Conservation (phyloP, 2,329 filamentous ascomycete species). For the Zasmidium citrigriseum region DNA sequence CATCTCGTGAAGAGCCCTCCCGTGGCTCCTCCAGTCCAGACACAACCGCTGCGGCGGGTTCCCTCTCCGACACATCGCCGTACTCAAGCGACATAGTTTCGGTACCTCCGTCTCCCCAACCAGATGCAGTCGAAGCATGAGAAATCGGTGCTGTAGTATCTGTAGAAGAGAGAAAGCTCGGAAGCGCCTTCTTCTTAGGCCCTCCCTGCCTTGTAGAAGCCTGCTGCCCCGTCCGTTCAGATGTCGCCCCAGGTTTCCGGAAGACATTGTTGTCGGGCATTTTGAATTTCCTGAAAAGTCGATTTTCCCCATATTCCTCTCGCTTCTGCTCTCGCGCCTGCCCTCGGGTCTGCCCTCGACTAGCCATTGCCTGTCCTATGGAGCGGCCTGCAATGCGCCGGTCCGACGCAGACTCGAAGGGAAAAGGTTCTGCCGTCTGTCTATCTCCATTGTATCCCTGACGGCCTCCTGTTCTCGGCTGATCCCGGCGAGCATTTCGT, state of each 20-base stretch:
- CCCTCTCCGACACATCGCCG: background rate
- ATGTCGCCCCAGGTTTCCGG: no score
- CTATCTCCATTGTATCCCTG: background rate
- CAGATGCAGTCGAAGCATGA: background rate
- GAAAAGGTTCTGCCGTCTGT: background rate
- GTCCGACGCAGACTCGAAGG: background rate
- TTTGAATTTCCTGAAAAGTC: no score
- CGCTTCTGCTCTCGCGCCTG: no score
- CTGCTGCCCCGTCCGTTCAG: no score
- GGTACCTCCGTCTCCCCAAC: constrained; percentile 4
- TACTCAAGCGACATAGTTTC: constrained; percentile 1
- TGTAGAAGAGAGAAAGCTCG: background rate
- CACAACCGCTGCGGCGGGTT: no score
- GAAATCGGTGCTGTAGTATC: background rate
- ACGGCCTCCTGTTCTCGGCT: background rate
- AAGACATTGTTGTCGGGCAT: no score
- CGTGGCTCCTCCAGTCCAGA: no score
- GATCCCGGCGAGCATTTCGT: background rate
- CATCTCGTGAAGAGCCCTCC: no score
- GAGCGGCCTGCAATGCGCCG: background rate
- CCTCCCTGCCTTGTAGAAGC: background rate
- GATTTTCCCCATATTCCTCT: no score
- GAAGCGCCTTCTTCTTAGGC: background rate
- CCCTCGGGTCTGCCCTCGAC: background rate
- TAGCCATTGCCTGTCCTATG: background rate